Evolutionary conservation across 768 basidiomycete genomes (phyloP).

Genomic region (Auriscalpium orientale): DNA sequence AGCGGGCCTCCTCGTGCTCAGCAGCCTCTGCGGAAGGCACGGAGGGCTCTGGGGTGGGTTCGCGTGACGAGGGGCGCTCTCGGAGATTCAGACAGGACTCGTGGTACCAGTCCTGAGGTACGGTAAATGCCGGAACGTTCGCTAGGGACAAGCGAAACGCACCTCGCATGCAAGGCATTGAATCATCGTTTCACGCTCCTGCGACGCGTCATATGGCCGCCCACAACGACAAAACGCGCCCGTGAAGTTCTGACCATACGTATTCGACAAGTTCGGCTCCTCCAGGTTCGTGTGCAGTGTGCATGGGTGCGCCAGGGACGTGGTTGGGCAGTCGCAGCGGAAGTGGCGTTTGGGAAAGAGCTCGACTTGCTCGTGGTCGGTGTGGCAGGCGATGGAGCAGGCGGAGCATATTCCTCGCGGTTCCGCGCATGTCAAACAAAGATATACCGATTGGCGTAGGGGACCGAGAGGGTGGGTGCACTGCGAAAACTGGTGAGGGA

Average conservation of each 20-base stretch:
- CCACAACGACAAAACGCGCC: slow-evolving; percentile 71
- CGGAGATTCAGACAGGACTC: slow-evolving; percentile 83
- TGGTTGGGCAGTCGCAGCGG: slow-evolving; percentile 80
- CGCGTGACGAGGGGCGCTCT: slow-evolving; percentile 48
- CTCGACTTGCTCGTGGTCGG: slow-evolving; percentile 80
- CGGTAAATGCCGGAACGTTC: slow-evolving; percentile 1
- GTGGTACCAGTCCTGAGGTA: slow-evolving; percentile 79
- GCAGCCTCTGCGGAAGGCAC: slow-evolving; percentile 16
- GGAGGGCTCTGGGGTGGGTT: slow-evolving; percentile 22
- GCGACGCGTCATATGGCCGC: slow-evolving; percentile 60
- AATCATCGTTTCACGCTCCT: slow-evolving; percentile 79
- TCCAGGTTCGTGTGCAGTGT: slow-evolving; percentile 49
- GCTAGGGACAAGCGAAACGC: slow-evolving; percentile 15
- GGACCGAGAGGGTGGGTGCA: slow-evolving; percentile 33
- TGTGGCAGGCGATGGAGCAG: slow-evolving; percentile 83
- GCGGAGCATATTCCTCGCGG: slow-evolving; percentile 71
- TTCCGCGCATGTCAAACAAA: slow-evolving; percentile 67
- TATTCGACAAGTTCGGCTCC: slow-evolving; percentile 49
- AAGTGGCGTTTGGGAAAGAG: slow-evolving; percentile 81
- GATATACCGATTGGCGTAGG: slow-evolving; percentile 69
- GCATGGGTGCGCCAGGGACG: slow-evolving; percentile 51
- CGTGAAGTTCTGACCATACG: slow-evolving; percentile 69
- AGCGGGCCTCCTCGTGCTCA: slow-evolving; percentile 39
- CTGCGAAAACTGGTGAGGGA: slow-evolving; percentile 35
- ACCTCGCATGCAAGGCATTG: slow-evolving; percentile 86